Evolutionary conservation across 2,329 filamentous ascomycete genomes (phyloP), one percentile per base, ranked within the genome.

Genomic region (Pseudogymnoascus sp.): DNA sequence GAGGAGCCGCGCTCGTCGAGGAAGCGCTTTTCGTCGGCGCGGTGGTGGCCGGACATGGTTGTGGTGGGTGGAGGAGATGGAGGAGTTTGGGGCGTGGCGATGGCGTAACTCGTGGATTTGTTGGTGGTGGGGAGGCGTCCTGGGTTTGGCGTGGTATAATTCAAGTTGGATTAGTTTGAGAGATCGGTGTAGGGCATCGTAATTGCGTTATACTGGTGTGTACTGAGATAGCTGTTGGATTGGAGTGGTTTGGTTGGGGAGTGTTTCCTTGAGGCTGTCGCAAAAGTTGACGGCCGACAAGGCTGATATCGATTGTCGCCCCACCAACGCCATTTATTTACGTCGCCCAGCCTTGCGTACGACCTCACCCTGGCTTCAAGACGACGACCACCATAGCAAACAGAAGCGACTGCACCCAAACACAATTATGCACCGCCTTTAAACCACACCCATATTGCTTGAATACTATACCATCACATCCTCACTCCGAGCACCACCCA

Each of bases 1-100:
- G 79, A 81, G 73, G 90, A 90, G 73, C 93, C 93, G 70, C 93
- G 90, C 78, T 96, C 91, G 78, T 97, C 93, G 74, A 97, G 89
- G 75, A 96, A 88, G 70, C 81, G 83, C 67, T 83, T 82, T 76
- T 90, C 91, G 75, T 96, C 92, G 73, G 92, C 92, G 74, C 87
- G 87, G 76, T 92, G 85, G 76, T 92, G 85, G 72, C 67, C 81
- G 73, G 66, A 76, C 71, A 74, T 74, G 18, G 2, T 68, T 29
- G 34, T 34, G 8, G 34, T 29, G 12, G 26, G 45, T n/a, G 23
- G 29, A n/a, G 37, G 31, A 37, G 34, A 11, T 60, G 57, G 57
- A 47, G 45, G 59, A 60, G 59, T 14, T 40, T 39, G 34, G 37
- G n/a, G 5, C 23, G 23, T 57, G 47, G 14, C 8, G 47, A 34